phyloP scores from a whole-genome alignment of 2,329 filamentous ascomycete genomes.

The Chaetomium sp. region DNA sequence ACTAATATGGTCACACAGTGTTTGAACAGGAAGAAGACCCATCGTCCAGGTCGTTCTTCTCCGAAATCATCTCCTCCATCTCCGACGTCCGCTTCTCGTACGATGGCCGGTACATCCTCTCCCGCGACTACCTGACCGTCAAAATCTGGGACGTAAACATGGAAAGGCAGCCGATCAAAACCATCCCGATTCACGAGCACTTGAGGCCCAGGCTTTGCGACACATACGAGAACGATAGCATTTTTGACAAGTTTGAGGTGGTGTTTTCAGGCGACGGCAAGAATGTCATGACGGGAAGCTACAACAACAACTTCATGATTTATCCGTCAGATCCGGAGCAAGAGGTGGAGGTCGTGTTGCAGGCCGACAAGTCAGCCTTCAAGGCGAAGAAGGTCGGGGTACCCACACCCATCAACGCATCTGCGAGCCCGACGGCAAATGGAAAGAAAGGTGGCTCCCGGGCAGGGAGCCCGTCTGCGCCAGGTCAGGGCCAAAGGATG shows the following conservation, averaged over 20 bases:
- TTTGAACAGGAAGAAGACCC: constrained; percentile 99
- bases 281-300: constrained; percentile 99
- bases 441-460: constrained; percentile 85
- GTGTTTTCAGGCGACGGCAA: constrained; percentile 97
- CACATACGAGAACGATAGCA: constrained; percentile 98
- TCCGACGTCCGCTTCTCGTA: constrained; percentile 97
- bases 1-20: constrained; percentile 47
- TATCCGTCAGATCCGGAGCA: constrained; percentile 94
- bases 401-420: constrained; percentile 87
- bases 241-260: constrained; percentile 99
- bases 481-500: constrained; percentile 85
- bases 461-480: constrained; percentile 77
- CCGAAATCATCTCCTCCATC: constrained; percentile 98
- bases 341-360: constrained; percentile 93
- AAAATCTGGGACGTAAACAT: constrained; percentile 99
- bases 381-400: constrained; percentile 99
- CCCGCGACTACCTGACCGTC: constrained; percentile 94
- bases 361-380: constrained; percentile 98
- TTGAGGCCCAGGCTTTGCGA: constrained; percentile 90
- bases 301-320: constrained; percentile 99
- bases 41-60: constrained; percentile 96
- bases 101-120: constrained; percentile 94
- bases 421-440: constrained; percentile 65
- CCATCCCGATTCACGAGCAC: constrained; percentile 97
- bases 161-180: constrained; percentile 96